Evolutionary conservation across 192 early-diverging fungal species (phyloP), one percentile per base, ranked within the genome.

Genomic region (Chytriomyces confervae): DNA sequence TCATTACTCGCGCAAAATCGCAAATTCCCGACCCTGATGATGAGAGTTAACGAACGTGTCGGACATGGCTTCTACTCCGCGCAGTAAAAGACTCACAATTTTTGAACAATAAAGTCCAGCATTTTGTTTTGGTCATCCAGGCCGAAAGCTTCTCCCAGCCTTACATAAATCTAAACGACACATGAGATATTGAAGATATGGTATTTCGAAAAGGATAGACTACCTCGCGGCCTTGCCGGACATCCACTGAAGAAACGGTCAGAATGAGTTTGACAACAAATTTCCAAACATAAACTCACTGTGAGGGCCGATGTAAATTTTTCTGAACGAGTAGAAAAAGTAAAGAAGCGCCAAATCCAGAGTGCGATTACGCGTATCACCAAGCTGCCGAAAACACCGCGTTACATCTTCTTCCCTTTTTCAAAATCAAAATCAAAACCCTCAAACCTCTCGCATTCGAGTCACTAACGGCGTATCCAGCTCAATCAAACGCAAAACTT

Each of bases 281-380:
- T n/a, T 27, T 6, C 67, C 16, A 72, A 45, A 11, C 20, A 20
- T 2, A 77, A 9, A 43, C 45, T 65, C 29, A 69, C 67, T 72
- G 50, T 72, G 69, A 5, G 69, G 69, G 10, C 95, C 91, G 43
- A 96, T 87, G 76, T 96, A 96, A 20, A 90, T 89, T 63, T 92
- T 91, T 10, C 92, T 85, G 80, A 96, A 96, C 61, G 87, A 84
- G 6, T 85, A 86, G 78, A 93, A 93, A 67, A 96, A 90, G 77
- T 91, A 92, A n/a, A 95, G 67, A 69, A 96, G 89, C 9, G 94
- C 91, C 51, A 91, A 84, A 77, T 95, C 93, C 2, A 97, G 84
- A 53, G 90, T 86, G 67, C 91, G 88, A 77, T 86, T 85, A n/a
- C 83, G 77, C 3, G 47, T 48, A 27, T 66, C 69, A 24, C 67